A percentile compares a stretch with the other conserved stretches of the same genome.
Conservation (phyloP, 202 grass and related monocot genomes). For the Digitaria exilis region DNA sequence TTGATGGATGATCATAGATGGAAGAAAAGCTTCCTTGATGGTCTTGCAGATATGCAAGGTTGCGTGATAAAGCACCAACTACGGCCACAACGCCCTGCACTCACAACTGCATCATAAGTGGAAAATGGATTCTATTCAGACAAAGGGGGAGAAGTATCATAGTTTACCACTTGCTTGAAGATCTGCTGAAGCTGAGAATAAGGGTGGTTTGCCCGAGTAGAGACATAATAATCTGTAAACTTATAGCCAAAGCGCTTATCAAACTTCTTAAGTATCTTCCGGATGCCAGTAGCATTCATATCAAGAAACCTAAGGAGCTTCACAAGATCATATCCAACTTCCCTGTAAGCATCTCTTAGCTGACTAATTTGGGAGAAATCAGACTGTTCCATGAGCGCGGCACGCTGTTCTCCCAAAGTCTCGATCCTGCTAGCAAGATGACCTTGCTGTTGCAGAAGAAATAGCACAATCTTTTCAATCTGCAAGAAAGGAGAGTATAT, state of each 20-base stretch:
- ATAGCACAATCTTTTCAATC: constrained; percentile 94
- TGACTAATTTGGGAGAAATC: constrained; percentile 56
- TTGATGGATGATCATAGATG: constrained; percentile 90
- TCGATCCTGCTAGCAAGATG: constrained; percentile 81
- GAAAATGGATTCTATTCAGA: not conserved
- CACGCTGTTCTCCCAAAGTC: constrained; percentile 60
- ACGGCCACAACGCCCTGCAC: constrained; percentile 87
- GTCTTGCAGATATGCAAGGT: constrained; percentile 81
- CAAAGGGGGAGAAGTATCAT: constrained; percentile 1
- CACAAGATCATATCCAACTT: constrained; percentile 74
- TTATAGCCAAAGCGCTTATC: constrained; percentile 86
- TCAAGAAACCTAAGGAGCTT: constrained; percentile 93
- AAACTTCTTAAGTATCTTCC: constrained; percentile 96
- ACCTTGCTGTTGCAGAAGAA: constrained; percentile 92
- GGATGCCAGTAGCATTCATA: constrained; percentile 90
- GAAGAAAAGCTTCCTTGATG: constrained; percentile 65
- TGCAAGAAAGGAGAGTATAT: constrained; percentile 35
- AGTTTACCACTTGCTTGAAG: constrained; percentile 98
- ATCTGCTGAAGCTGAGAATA: constrained; percentile 94
- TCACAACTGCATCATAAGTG: constrained; percentile 24
- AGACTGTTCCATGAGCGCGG: constrained; percentile 41
- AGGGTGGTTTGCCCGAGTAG: constrained; percentile 86
- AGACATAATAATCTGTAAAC: constrained; percentile 92
- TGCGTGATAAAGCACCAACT: constrained; percentile 84
- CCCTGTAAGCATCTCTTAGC: constrained; percentile 70